Conservation (phyloP, 75 land plant species). For the Picea sitchensis region DNA sequence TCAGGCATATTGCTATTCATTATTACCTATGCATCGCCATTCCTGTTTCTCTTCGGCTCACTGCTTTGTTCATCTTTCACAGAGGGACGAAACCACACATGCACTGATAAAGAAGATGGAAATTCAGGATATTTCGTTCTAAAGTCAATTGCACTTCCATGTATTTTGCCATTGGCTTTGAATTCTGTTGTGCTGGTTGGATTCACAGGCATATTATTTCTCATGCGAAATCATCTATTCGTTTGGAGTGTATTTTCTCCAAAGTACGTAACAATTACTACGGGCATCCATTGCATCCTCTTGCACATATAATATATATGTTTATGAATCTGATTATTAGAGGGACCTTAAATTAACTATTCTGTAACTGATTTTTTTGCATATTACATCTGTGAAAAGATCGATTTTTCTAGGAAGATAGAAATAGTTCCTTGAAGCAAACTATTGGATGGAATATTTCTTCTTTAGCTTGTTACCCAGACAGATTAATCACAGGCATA, state of each 20-base stretch:
- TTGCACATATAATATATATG: not conserved
- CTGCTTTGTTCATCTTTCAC: conserved; percentile 35
- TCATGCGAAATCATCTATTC: conserved; percentile 88
- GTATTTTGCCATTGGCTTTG: conserved; percentile 58
- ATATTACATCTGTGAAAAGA: not conserved
- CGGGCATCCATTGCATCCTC: not conserved
- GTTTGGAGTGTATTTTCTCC: conserved; percentile 99
- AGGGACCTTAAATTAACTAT: not conserved
- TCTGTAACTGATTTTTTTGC: not conserved
- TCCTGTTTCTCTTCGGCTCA: conserved; percentile 56
- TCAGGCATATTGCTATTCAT: conserved; percentile 81
- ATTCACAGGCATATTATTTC: conserved; percentile 63
- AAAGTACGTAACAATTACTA: conserved; percentile 54
- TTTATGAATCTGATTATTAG: not conserved
- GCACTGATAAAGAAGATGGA: conserved; percentile 7
- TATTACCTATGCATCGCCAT: conserved; percentile 83
- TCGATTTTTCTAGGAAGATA: not conserved
- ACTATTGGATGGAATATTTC: not conserved
- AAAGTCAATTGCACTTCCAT: conserved; percentile 52
- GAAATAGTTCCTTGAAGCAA: not conserved
- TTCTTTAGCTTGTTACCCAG: not conserved
- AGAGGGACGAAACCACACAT: not conserved
- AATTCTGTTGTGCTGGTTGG: conserved; percentile 67
- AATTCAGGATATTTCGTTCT: conserved; percentile 27
- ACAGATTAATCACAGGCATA: not conserved